Base-by-base conservation (phyloP, 257 asterid species). In the Mentha longifolia region DNA sequence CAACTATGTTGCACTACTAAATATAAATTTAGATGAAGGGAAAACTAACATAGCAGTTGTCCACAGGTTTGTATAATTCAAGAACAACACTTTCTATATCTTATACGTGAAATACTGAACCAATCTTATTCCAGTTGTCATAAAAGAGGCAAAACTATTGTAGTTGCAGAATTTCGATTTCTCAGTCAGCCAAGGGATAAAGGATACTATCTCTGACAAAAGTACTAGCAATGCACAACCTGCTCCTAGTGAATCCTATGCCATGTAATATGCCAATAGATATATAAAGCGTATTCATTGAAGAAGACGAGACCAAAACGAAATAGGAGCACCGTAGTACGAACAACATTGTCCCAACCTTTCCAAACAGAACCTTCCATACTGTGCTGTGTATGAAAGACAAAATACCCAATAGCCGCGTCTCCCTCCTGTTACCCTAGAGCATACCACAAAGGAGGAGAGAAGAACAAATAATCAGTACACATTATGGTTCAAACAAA, bases 351-450 rank as follows among this genome's bases (percentile, higher is more conserved):
- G 17, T 57, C 42, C 37, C 20, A 67, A 89, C 96, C 95, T 89
- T 89, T 72, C 96, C 97, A 74, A 91, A 89, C 80, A 91, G 80
- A 76, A 87, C 92, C 77, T 91, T 91, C 97, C 97, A 91, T 59
- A 91, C 96, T 7, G 97, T 89, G 86, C 96, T 91, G 69, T 91
- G 97, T 65, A 91, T 90, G 79, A 91, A 91, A 67, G 97, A 91
- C 56, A 91, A 76, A 61, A 91, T 91, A 65, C 97, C 96, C 80
- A 91, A 72, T 33, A 91, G 77, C 22, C 96, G 75, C 54, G 97
- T 89, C 83, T 91, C 97, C 82, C 97, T 89, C 75, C 95, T 84
- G 83, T 89, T 89, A 50, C 96, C 97, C 97, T 91, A 67, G 43
- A 68, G 58, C 77, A 83, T 74, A 13, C 60, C 60, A 54, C 52